Evolutionary conservation across 345 rosid species (phyloP).

Genomic region (Excoecaria cochinchinensis): DNA sequence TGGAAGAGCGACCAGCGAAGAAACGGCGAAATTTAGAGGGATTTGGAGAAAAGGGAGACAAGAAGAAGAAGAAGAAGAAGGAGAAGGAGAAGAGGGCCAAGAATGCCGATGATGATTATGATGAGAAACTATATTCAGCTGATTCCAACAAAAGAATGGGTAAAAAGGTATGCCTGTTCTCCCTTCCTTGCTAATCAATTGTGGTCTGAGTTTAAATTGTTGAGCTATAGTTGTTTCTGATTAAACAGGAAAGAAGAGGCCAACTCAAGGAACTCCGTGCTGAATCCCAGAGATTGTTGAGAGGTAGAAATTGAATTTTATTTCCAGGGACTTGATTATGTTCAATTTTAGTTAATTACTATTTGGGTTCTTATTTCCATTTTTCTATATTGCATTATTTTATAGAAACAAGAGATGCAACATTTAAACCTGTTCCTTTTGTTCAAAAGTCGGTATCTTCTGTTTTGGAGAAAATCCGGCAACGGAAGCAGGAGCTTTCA

Average conservation of each 20-base stretch:
- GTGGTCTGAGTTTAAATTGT: background rate
- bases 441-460: conserved; percentile 77
- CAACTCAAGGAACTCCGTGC: conserved; percentile 59
- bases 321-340: background rate
- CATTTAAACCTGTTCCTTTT: conserved; percentile 64
- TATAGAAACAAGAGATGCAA: conserved; percentile 71
- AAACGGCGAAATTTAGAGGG: conserved; percentile 22
- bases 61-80: conserved; percentile 10
- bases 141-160: conserved; percentile 42
- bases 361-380: conserved; percentile 2
- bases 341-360: background rate
- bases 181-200: background rate
- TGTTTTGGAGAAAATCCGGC: conserved; percentile 76
- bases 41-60: conserved; percentile 1
- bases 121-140: conserved; percentile 34
- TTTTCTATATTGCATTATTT: conserved; percentile 9
- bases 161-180: conserved; percentile 42
- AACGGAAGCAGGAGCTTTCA: conserved; percentile 71
- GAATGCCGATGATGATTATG: conserved; percentile 29
- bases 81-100: conserved; percentile 38
- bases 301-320: conserved; percentile 43
- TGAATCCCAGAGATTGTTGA: conserved; percentile 81
- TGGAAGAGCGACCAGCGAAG: conserved; percentile 20
- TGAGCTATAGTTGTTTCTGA: background rate
- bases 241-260: conserved; percentile 68